Evolutionary conservation across 139 green algal species (phyloP), one percentile per base, ranked within the genome.

Genomic region (Chlamydomonas sp.): DNA sequence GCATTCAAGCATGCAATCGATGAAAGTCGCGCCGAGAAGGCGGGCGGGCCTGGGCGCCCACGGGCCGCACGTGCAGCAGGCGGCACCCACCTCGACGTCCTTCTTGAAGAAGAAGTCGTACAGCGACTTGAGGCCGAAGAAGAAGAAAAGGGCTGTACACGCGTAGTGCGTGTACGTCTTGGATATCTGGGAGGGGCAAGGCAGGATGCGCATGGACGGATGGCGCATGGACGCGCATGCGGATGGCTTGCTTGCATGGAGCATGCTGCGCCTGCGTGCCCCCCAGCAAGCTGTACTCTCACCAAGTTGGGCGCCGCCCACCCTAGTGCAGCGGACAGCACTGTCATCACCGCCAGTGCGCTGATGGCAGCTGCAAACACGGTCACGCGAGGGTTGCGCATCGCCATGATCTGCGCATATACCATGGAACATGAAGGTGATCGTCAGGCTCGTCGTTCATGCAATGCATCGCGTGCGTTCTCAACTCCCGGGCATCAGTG

Each of bases 311-410:
- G 91, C 22, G 91, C 90, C 29, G 88, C 88, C 81, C 82, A 95
- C 3, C 94, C 94, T 58, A 98, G 62, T 1, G 78, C 70, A 5
- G 89, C 87, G 31, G 90, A 96, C 0, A 98, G 73, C 0, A 90
- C 81, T 24, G 91, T 97, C 94, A 98, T 98, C 1, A 85, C 80
- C 35, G 84, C 86, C n/a, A 97, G 73, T 3, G 94, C 93, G 8
- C 50, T 70, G 6, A 92, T 74, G 0, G 92, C 85, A 10, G 90
- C 91, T 33, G 72, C 72, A 76, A 97, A 96, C 35, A 92, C 88
- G 73, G 79, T 81, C n/a, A 73, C 29, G 0, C 88, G 67, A 0
- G 83, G 73, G 58, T 95, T 85, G 20, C 75, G 69, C 89, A 96
- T 96, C 1, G 91, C 91, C 83, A 97, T 88, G 22, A 98, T 69